Evolutionary conservation across 2,329 filamentous ascomycete genomes (phyloP), one percentile per base, ranked within the genome.

Genomic region (Trichoderma atrobrunneum): DNA sequence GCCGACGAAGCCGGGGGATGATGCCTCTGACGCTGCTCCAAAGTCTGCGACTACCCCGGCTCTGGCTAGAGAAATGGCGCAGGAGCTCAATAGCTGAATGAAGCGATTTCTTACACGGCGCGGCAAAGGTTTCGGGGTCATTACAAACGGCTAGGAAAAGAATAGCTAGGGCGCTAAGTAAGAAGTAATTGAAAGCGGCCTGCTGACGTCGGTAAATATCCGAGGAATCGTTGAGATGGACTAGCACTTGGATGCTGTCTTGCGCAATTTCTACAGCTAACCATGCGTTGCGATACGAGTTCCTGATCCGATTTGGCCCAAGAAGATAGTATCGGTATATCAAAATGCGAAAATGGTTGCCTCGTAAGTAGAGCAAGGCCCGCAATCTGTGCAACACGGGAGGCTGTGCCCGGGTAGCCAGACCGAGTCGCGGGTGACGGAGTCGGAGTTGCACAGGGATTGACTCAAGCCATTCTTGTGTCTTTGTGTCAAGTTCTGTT

Each of bases 121-220:
- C 39, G 1, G 39, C 39, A 43, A 43, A 43, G 1, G 39, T n/a
- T 43, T n/a, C 39, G 39, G 39, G 39, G 39, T 1, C 84, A 73
- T 86, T 83, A 3, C 84, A 80, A 0, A 86, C 84, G 0, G 84
- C 85, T 0, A 85, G 79, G 30, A 84, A 82, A 1, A 85, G 79
- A 79, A 70, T 80, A 70, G 69, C 79, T 77, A 73, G 78, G 76
- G 14, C 80, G 77, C 74, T 78, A 70, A 74, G 72, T 3, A 77
- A 70, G 11, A 78, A 78, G 69, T 77, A 76, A 69, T 77, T 77
- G 72, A 78, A 77, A 39, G 74, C 75, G 24, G 73, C 74, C 61
- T 77, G 76, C 73, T 78, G 77, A 6, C 75, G 74, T 21, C 73
- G 73, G 65, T 78, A 78, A 24, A 78, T 77, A 65, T 78, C 76